These are phyloP conservation scores for Pseudophaeomoniella oleicola DNA, from an alignment of 2,329 filamentous ascomycete species.

Conservation along the genomic window DNA sequence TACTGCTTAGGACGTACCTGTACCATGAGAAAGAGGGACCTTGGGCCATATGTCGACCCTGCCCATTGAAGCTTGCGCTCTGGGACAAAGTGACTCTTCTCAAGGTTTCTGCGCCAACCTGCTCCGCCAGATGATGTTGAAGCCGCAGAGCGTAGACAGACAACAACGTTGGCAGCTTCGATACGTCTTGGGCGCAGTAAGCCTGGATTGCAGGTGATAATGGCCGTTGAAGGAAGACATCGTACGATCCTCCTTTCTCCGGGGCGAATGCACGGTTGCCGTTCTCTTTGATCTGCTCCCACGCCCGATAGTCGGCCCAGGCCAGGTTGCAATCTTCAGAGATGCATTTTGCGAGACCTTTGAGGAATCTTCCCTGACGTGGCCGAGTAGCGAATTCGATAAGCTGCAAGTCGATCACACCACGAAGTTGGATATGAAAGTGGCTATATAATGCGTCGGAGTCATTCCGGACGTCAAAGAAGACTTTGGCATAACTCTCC, in stretches of 20 bases:
- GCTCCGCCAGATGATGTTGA: constrained; percentile 3
- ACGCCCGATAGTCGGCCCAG: constrained; percentile 6
- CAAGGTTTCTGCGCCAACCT: constrained; percentile 13
- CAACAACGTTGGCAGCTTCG: constrained; percentile 8
- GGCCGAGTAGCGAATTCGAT: constrained; percentile 33
- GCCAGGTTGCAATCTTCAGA: constrained; percentile 12
- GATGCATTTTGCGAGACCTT: constrained; percentile 25
- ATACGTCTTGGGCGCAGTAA: constrained; percentile 15
- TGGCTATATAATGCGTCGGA: constrained; percentile 39
- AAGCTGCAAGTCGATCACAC: constrained; percentile 40
- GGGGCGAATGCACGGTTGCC: constrained; percentile 12
- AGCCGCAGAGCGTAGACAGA: background rate
- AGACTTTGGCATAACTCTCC: constrained; percentile 29
- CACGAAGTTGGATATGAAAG: constrained; percentile 27
- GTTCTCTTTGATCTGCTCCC: constrained; percentile 9
- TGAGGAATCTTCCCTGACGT: constrained; percentile 11
- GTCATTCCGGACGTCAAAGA: constrained; percentile 46
- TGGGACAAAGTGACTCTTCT: constrained; percentile 19
- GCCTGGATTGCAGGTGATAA: constrained; percentile 12
- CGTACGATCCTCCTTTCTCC: constrained; percentile 14
- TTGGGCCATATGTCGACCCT: constrained; percentile 17
- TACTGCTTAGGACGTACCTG: no score
- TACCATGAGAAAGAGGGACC: no score
- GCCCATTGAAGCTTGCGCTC: constrained; percentile 10
- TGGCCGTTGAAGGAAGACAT: constrained; percentile 16